Evolutionary conservation across 192 early-diverging fungal species (phyloP).

Genomic region (Linnemannia hyalina): DNA sequence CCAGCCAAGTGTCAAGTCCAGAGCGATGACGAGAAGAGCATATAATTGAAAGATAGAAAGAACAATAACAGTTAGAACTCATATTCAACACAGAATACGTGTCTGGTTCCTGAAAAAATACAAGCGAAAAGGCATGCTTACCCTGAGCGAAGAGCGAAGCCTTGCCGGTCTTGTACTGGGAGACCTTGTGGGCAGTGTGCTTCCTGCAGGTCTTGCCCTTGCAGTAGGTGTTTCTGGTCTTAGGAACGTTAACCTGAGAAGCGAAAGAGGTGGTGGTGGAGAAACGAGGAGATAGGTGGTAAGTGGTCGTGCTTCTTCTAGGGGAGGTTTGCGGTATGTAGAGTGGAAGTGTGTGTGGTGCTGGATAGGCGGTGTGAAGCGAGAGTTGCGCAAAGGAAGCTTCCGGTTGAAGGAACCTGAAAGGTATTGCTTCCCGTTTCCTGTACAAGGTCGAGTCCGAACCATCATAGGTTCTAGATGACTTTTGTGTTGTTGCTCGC

Average conservation of each 20-base stretch:
- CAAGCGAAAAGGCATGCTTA: constrained; percentile 58
- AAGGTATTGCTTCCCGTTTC: neutral
- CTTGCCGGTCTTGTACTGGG: constrained; percentile 99
- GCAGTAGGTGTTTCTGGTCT: constrained; percentile 99
- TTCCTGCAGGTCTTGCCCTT: constrained; percentile 97
- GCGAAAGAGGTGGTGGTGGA: neutral
- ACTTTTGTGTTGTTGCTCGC: neutral
- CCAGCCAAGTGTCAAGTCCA: neutral
- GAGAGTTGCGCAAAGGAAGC: neutral
- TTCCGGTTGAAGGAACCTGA: neutral
- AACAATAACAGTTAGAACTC: neutral
- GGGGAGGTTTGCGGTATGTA: neutral
- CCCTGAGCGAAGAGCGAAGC: constrained; percentile 99
- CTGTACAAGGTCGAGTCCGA: neutral
- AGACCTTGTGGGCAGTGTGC: constrained; percentile 99
- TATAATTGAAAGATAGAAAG: neutral
- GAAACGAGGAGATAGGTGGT: neutral
- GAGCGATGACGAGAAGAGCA: neutral
- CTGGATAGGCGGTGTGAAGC: neutral
- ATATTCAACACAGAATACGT: neutral
- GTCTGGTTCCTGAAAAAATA: constrained; percentile 5
- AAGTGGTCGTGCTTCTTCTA: neutral
- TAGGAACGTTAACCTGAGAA: constrained; percentile 96
- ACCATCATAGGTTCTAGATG: constrained; percentile 8
- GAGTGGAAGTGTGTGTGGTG: neutral